A percentile compares a stretch with the other conserved stretches of the same genome.
Evolutionary conservation across 2,329 filamentous ascomycete species (phyloP).

Genomic region (Sporothrix sp.): DNA sequence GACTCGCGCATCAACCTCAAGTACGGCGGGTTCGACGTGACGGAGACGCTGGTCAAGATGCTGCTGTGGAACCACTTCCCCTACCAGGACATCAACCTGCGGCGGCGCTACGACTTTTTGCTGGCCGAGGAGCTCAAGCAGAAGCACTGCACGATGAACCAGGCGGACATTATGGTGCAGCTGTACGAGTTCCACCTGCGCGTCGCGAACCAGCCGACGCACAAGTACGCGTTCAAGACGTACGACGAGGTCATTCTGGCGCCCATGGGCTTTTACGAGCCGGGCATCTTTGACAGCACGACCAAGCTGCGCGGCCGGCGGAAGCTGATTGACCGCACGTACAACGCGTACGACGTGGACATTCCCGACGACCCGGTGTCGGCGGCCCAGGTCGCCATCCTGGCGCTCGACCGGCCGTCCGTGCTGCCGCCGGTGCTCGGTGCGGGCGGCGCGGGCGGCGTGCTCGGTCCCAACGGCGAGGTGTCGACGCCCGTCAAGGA

Average conservation of each 20-base stretch:
- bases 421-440: slow-evolving; percentile 31
- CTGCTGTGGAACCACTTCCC: slow-evolving; percentile 95
- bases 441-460: too few species aligned
- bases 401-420: slow-evolving; percentile 51
- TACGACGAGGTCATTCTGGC: slow-evolving; percentile 96
- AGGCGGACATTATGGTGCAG: slow-evolving; percentile 81
- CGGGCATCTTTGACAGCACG: slow-evolving; percentile 73
- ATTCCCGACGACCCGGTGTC: slow-evolving; percentile 81
- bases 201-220: slow-evolving; percentile 76
- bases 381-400: slow-evolving; percentile 63
- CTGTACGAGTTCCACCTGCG: slow-evolving; percentile 84
- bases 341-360: slow-evolving; percentile 86
- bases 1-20: slow-evolving; percentile 94
- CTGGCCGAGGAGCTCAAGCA: slow-evolving; percentile 93
- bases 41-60: slow-evolving; percentile 93
- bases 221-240: slow-evolving; percentile 91
- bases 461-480: slow-evolving; percentile 26
- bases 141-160: slow-evolving; percentile 84
- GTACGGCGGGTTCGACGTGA: slow-evolving; percentile 85
- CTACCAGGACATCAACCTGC: slow-evolving; percentile 88
- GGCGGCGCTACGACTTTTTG: slow-evolving; percentile 81
- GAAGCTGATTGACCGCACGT: slow-evolving; percentile 75
- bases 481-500: slow-evolving; percentile 54
- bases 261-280: slow-evolving; percentile 89
- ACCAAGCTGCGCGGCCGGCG: slow-evolving; percentile 70